Conservation (phyloP, 345 rosid species). For the Aurinia saxatilis region DNA sequence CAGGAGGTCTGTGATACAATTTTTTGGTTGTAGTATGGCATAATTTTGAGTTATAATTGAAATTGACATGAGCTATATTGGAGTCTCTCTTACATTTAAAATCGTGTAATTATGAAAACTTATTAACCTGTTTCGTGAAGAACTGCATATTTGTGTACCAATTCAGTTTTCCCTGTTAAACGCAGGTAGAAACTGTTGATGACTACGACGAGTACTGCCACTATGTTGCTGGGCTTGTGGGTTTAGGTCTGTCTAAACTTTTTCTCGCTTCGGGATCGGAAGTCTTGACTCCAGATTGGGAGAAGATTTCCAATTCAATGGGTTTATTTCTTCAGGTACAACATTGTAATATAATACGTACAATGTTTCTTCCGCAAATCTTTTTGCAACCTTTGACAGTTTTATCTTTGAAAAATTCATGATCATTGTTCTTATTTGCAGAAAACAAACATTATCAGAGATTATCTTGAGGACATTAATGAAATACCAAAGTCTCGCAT, state of each 20-base stretch:
- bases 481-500: slow-evolving; percentile 90
- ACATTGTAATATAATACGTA: not conserved
- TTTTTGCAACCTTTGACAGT: not conserved
- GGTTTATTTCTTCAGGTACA: slow-evolving; percentile 87
- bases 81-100: slow-evolving; percentile 5
- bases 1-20: slow-evolving; percentile 55
- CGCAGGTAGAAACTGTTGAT: slow-evolving; percentile 70
- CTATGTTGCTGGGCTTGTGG: slow-evolving; percentile 90
- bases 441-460: slow-evolving; percentile 88
- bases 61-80: not conserved
- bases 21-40: slow-evolving; percentile 6
- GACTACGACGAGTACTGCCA: slow-evolving; percentile 96
- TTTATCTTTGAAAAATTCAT: not conserved
- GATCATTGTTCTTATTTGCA: slow-evolving; percentile 16
- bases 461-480: slow-evolving; percentile 84
- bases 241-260: slow-evolving; percentile 83
- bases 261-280: slow-evolving; percentile 65
- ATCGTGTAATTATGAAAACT: not conserved
- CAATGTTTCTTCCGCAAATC: not conserved
- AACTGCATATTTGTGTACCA: not conserved
- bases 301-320: slow-evolving; percentile 60
- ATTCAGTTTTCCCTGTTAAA: slow-evolving; percentile 9
- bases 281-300: slow-evolving; percentile 48
- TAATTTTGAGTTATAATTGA: slow-evolving; percentile 10
- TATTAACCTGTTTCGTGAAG: not conserved